Base-by-base conservation (phyloP, 352 stramenopile species). In the Phytophthora vignae region DNA sequence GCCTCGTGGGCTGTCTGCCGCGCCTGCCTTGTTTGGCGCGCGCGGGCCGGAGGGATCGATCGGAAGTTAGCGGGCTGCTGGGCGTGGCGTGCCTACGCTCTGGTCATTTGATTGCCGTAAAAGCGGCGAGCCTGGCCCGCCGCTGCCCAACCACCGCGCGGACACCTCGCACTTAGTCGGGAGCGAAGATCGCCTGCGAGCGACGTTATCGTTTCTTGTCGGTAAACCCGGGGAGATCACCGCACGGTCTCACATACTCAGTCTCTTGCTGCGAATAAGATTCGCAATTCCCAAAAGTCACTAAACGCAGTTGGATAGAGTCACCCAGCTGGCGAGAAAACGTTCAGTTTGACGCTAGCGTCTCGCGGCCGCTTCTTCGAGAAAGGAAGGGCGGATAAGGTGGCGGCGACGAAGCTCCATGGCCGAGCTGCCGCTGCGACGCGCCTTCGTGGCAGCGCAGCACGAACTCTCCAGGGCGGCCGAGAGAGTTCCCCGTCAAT, bases 81-180 rank as follows among this genome's bases (percentile, higher is more conserved):
- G 27, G 57, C 62, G 68, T 77, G 69, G 53, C 67, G 72, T 76
- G 69, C 63, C 69, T 68, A 71, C 31, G 62, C 61, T 69, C 61
- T 76, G 58, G 62, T 61, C 77, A 84, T 82, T 79, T 78, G 77
- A 78, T 74, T 72, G 66, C 66, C 62, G 52, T 63, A 74, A 69
- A 73, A 70, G 62, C 58, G 63, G 64, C 67, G 38, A 38, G 2
- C 36, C 48, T 77, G 70, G 64, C 65, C 70, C 70, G 70, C 67
- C 55, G 66, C 66, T 74, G 66, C 65, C 55, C 71, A 73, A 73
- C 64, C 66, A 73, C 57, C 36, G 64, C 58, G 57, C 46, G 52
- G 61, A 74, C 68, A 73, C 56, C 58, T 69, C 75, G 72, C 36
- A 80, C 64, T 48, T 83, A 63, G 15, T 1, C 21, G 48, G 54